phyloP scores from a whole-genome alignment of 1,284 basidiomycete species.

The Cutaneotrichosporon dermatis region DNA sequence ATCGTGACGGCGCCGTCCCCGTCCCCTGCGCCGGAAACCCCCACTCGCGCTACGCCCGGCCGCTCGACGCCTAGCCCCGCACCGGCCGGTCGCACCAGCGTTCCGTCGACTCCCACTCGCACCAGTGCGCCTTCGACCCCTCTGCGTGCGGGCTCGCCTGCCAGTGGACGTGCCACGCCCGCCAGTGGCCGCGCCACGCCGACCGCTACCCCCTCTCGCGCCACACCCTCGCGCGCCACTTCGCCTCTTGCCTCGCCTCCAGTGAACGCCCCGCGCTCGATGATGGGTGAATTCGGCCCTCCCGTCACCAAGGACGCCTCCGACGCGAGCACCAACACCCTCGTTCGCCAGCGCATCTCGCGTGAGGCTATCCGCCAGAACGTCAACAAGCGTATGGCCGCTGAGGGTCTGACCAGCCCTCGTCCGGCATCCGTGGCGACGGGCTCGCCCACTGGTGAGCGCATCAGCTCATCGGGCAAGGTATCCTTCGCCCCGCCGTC shows the following conservation, averaged over 20 bases:
- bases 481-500: constrained; percentile 4
- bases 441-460: neutral
- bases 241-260: constrained; percentile 15
- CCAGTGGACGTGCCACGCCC: neutral
- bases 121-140: neutral
- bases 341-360: constrained; percentile 47
- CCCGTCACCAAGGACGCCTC: neutral
- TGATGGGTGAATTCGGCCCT: constrained; percentile 13
- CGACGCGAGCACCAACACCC: constrained; percentile 23
- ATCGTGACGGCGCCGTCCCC: constrained; percentile 3
- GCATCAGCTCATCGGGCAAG: neutral
- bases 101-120: neutral
- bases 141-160: too few species aligned
- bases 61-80: neutral
- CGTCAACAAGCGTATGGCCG: constrained; percentile 39
- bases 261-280: constrained; percentile 2
- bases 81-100: neutral
- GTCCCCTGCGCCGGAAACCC: neutral
- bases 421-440: neutral
- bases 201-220: constrained; percentile 1
- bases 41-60: neutral
- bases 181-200: neutral
- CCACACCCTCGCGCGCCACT: constrained; percentile 3
- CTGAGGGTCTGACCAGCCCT: constrained; percentile 24
- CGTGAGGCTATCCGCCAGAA: constrained; percentile 46